Evolutionary conservation across 768 basidiomycete species (phyloP), one percentile per base, ranked within the genome.

Genomic region (Lentinula detonsa): DNA sequence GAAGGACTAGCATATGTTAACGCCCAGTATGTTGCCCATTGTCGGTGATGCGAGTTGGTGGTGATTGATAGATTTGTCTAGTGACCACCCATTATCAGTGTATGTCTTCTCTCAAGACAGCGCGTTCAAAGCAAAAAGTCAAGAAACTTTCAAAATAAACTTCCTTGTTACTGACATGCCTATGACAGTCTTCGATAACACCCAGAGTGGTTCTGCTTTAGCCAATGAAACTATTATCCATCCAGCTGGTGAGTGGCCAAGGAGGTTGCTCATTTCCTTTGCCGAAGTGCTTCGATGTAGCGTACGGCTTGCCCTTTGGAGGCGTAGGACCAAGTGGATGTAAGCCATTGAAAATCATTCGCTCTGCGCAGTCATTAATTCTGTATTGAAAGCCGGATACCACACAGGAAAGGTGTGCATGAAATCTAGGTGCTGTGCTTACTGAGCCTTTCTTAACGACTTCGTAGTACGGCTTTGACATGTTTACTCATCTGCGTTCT

Each of bases 401-500:
- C 85, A 89, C 67, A 85, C 86, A 3, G 88, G 91, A 39, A 91
- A 91, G 67, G 68, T 61, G 56, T 37, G 63, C 23, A 16, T 42
- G 8, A 21, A 8, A 13, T 11, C 7, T 61, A 86, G 91, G 10
- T 75, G 79, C 59, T 84, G 88, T 67, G 85, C 86, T 3, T 28
- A 87, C 91, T 35, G 90, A 91, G 67, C 64, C 51, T 61, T 23
- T 4, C 9, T 16, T 59, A 10, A 45, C 18, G 16, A 55, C 59
- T 51, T 28, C 49, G 7, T 28, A 62, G 68, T 88, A 76, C 66
- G 75, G 78, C 4, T 94, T 93, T 65, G 88, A 91, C 62, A 75
- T 81, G 68, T 94, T 95, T 73, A 91, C 90, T 0, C 91, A 93
- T 68, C 65, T 82, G 28, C 81, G 93, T 56, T 69, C 85, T 4